Evolutionary conservation across 345 rosid species (phyloP).

Genomic region (Eucalyptus melliodora): DNA sequence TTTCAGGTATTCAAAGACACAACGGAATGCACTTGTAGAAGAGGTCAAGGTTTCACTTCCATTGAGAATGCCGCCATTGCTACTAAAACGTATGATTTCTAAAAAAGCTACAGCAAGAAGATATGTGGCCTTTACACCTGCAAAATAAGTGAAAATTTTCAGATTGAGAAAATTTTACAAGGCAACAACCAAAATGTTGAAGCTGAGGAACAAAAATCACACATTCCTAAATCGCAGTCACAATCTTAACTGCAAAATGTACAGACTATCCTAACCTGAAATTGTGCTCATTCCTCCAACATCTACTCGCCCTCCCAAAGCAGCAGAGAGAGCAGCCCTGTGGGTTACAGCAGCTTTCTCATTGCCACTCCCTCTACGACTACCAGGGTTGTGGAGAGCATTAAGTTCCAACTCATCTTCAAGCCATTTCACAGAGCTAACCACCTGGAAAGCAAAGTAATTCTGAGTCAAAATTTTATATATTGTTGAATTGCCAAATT

Average conservation of each 20-base stretch:
- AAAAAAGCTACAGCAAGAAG: slow-evolving; percentile 98
- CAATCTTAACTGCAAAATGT: neutral
- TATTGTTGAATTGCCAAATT: neutral
- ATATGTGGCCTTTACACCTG: slow-evolving; percentile 98
- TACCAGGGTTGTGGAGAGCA: slow-evolving; percentile 91
- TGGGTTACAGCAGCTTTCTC: slow-evolving; percentile 89
- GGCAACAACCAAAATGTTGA: neutral
- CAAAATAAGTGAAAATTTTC: neutral
- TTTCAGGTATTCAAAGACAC: slow-evolving; percentile 93
- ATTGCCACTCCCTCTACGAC: slow-evolving; percentile 87
- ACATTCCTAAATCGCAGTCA: neutral
- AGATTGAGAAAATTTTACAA: neutral
- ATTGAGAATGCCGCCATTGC: slow-evolving; percentile 97
- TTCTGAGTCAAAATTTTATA: neutral
- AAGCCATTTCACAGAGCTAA: slow-evolving; percentile 98
- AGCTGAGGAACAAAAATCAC: neutral
- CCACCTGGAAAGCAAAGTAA: slow-evolving; percentile 39
- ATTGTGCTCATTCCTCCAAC: slow-evolving; percentile 82
- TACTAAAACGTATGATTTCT: slow-evolving; percentile 92
- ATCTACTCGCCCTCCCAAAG: slow-evolving; percentile 90
- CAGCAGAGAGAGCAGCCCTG: slow-evolving; percentile 86
- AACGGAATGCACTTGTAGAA: slow-evolving; percentile 94
- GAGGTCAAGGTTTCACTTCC: slow-evolving; percentile 52
- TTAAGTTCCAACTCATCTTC: slow-evolving; percentile 98
- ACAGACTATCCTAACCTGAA: slow-evolving; percentile 46